These are phyloP conservation scores for Phaffia tasmanica DNA, from an alignment of 768 basidiomycete genomes.

Conservation along the genomic window DNA sequence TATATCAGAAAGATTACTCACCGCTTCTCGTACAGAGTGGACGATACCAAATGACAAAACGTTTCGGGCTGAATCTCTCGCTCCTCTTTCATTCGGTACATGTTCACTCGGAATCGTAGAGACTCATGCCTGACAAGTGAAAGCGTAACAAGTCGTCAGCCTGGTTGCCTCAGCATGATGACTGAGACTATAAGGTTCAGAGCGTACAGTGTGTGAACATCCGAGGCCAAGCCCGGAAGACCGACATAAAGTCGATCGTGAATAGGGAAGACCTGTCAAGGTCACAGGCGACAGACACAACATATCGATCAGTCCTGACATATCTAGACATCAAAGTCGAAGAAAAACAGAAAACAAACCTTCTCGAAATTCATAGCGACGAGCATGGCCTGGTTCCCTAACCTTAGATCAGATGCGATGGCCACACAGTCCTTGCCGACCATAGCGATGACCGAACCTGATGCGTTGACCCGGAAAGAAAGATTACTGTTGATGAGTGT, in stretches of 20 bases:
- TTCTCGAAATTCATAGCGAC: slow-evolving; percentile 90
- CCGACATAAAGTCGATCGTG: slow-evolving; percentile 87
- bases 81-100: slow-evolving; percentile 99
- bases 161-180: not conserved
- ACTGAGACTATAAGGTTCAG: no score
- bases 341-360: slow-evolving; percentile 42
- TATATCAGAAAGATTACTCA: slow-evolving; percentile 27
- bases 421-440: slow-evolving; percentile 97
- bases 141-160: not conserved
- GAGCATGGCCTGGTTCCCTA: slow-evolving; percentile 76
- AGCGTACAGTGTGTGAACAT: slow-evolving; percentile 78
- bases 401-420: slow-evolving; percentile 85
- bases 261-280: slow-evolving; percentile 72
- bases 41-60: slow-evolving; percentile 88
- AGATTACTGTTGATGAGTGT: no score
- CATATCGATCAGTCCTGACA: not conserved
- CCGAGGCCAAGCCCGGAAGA: slow-evolving; percentile 81
- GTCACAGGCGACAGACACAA: not conserved
- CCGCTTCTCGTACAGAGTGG: slow-evolving; percentile 87
- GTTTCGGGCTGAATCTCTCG: slow-evolving; percentile 92
- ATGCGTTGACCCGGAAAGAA: not conserved
- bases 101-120: slow-evolving; percentile 88
- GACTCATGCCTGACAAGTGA: slow-evolving; percentile 57
- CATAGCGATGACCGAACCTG: slow-evolving; percentile 96
- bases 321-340: not conserved